Base-by-base conservation (phyloP, 2,329 filamentous ascomycete genomes). In the Daldinia eschscholtzii region DNA sequence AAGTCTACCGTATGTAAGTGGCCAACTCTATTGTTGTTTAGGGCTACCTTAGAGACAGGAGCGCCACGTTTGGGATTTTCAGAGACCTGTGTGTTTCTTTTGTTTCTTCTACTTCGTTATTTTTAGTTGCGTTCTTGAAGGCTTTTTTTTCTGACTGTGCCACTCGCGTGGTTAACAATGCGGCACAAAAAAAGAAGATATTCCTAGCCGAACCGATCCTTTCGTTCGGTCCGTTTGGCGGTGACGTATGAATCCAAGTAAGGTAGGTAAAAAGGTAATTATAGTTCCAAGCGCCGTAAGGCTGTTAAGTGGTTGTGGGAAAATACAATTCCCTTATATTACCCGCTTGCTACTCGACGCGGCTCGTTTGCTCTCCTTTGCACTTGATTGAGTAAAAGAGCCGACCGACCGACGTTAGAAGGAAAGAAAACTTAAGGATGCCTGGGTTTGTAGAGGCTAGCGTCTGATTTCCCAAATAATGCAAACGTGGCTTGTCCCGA, bases 401-500 rank as follows among this genome's bases (percentile, higher is more conserved):
- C 18, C 30, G 28, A 9, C 52, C 12, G 18, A 37, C 20, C n/a
- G 37, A 18, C 1, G 20, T 57, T 57, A 57, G 39, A 33, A 30
- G 5, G 39, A 37, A 39, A 39, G 30, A 39, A 39, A 39, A 56
- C 57, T 46, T 37, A 52, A 65, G 18, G 30, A 28, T 50, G 55
- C 23, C 30, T 46, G 39, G 44, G 30, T 57, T 61, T 44, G 65
- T 41, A 58, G 60, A 64, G 61, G 64, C 64, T 63, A 57, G 65
- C 57, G 61, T 56, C 61, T 59, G 59, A 65, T 68, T 58, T 56
- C 61, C 60, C 61, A 63, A 61, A 64, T 48, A 12, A 67, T 70
- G 61, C 59, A 62, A 63, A 62, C 56, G 67, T 70, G 70, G 67
- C 70, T 71, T 70, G 70, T 70, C 67, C 70, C 70, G 65, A 60